Base-by-base conservation (phyloP, 2,329 filamentous ascomycete species). In the Rhynchosporium agropyri region DNA sequence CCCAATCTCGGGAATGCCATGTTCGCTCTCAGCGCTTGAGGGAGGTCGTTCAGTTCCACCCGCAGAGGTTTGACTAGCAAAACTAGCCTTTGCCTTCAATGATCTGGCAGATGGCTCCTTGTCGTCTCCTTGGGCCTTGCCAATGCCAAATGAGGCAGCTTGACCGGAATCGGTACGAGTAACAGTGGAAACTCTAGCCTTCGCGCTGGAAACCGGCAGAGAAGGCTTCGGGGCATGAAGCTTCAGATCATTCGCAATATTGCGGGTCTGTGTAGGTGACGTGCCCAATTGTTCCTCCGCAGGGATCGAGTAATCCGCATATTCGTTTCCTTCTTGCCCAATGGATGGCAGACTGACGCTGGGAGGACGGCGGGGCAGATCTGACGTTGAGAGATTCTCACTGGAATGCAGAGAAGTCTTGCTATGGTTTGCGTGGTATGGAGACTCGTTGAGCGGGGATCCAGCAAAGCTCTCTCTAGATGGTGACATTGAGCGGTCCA, bases 1-100 rank as follows among this genome's bases (percentile, higher is more conserved):
- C 54, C 94, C 94, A 69, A 97, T 95, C 74, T 96, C 91, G 2
- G 93, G 93, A 70, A 97, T 97, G 28, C 93, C 94, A 61, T 92
- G 88, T 67, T 95, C 90, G 51, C 94, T 90, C 20, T 89, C 89
- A 46, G 78, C 80, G 33, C 83, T 74, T 12, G 85, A 87, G 50
- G 76, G 77, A 7, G 84, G 84, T 60, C 84, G 83, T 62, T 81
- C 79, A 51, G 80, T 78, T 55, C 68, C 65, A 10, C 36, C 40
- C 60, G 63, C 67, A 2, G 73, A 78, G 46, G 76, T 77, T 51
- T 82, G 80, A 61, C 81, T 80, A 53, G 80, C 79, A 48, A 82
- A 82, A 73, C 86, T 91, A 36, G 83, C 80, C 68, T 86, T 86
- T 68, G 89, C 86, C 75, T 85, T 86, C 64, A 88, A 73, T 29